Evolutionary conservation across 192 early-diverging fungal genomes (phyloP).

Genomic region (Endogone sp.): DNA sequence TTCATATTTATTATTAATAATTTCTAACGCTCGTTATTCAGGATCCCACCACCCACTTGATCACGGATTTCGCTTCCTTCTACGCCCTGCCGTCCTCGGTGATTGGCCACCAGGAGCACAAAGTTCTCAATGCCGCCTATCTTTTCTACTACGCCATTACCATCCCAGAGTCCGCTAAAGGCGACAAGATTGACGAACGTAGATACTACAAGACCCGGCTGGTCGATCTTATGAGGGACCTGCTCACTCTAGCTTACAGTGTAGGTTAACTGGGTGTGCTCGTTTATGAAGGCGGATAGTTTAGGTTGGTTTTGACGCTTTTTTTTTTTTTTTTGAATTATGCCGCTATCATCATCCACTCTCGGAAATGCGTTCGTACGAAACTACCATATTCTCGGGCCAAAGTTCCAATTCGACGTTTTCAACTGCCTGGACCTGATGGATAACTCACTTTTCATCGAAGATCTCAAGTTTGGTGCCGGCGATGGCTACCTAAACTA

Average conservation of each 20-base stretch:
- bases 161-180: conserved; percentile 30
- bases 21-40: background rate
- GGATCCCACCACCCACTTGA: conserved; percentile 53
- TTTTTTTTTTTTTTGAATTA: too few species aligned
- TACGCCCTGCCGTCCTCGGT: conserved; percentile 93
- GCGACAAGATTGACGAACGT: conserved; percentile 32
- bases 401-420: conserved; percentile 80
- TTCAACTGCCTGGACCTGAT: conserved; percentile 92
- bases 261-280: conserved; percentile 15
- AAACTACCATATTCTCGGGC: too few species aligned
- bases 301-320: conserved; percentile 21
- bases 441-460: conserved; percentile 81
- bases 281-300: too few species aligned
- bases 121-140: conserved; percentile 85
- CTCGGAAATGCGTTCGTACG: too few species aligned
- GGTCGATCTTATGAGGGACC: conserved; percentile 68
- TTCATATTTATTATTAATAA: too few species aligned
- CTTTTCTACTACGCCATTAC: conserved; percentile 88
- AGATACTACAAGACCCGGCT: conserved; percentile 52
- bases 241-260: conserved; percentile 62
- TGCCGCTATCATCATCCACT: too few species aligned
- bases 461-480: conserved; percentile 83
- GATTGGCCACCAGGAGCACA: conserved; percentile 70
- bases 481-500: conserved; percentile 95
- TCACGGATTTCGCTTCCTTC: conserved; percentile 93